Evolutionary conservation across 257 asterid genomes (phyloP), one percentile per base, ranked within the genome.

Genomic region (Solanum rostratum): DNA sequence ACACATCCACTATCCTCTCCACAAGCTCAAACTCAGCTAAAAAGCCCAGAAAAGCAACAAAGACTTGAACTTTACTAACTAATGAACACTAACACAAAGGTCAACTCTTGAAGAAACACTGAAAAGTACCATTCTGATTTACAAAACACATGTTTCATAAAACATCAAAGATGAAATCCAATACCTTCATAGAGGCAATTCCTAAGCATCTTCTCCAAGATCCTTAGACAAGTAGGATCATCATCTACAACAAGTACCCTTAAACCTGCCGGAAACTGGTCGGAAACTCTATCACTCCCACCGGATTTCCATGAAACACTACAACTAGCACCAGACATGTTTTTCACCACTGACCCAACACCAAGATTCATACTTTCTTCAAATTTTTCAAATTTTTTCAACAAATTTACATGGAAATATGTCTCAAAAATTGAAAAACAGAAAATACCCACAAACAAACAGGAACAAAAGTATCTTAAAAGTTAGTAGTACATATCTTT

Each of bases 221-320:
- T 97, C 93, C 66, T 90, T 29, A 97, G 91, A 69, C 99, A 95
- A 86, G 96, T 95, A 74, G 94, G 97, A 91, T 97, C 99, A 88
- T 97, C 99, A 86, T 97, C 99, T 54, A 95, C 99, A 52, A 96
- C 95, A 43, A 96, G 98, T 2, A 96, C 98, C 52, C 97, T 92
- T 37, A 96, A 92, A 83, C 98, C 98, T 15, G 90, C 97, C 88
- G 99, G 99, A 86, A 96, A 96, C 90, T 92, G 93, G 88, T 88
- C 93, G 53, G 95, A 49, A 85, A 89, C 96, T 19, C 62, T 98
- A 79, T 93, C 95, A 55, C 84, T 90, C 78, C 90, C 93, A 55
- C 83, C 90, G 81, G 97, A 90, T 90, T 88, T 95, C 91, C 92
- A 87, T 5, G 94, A 86, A 91, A 62, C 89, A 84, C 86, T 90